These are phyloP conservation scores for Leccinellum albellum DNA, from an alignment of 768 basidiomycete genomes.

Conservation along the genomic window DNA sequence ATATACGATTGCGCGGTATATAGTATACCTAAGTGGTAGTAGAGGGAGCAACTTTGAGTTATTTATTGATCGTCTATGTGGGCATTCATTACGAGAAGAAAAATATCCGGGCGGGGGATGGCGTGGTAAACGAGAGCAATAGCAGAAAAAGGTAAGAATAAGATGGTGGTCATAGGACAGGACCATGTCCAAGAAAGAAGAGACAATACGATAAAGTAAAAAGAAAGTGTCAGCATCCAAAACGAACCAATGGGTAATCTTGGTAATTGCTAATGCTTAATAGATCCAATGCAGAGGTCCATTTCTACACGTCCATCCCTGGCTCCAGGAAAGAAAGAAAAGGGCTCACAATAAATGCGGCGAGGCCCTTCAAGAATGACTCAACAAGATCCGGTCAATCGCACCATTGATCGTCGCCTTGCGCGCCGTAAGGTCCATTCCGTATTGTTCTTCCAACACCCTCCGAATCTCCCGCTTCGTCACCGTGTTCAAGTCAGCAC, in stretches of 20 bases:
- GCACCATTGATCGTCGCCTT: constrained; percentile 74
- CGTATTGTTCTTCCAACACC: constrained; percentile 78
- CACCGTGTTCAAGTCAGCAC: constrained; percentile 82
- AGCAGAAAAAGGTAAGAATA: neutral
- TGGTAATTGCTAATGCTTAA: neutral
- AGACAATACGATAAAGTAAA: constrained; percentile 1
- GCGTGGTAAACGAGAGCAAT: neutral
- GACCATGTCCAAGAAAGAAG: constrained; percentile 5
- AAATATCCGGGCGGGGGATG: neutral
- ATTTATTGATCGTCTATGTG: neutral
- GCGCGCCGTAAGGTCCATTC: constrained; percentile 67
- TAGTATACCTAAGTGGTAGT: too few species aligned
- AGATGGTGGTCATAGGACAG: neutral
- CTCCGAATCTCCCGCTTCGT: constrained; percentile 90
- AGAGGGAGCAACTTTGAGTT: neutral
- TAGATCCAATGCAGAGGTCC: constrained; percentile 24
- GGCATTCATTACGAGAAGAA: neutral
- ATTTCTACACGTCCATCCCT: constrained; percentile 11
- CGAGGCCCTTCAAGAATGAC: constrained; percentile 35
- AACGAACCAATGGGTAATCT: constrained; percentile 7
- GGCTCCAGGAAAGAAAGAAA: neutral
- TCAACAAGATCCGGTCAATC: constrained; percentile 68
- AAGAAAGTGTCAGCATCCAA: constrained; percentile 14
- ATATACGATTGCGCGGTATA: neutral
- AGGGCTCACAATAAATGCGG: neutral